phyloP scores from a whole-genome alignment of 2,329 filamentous ascomycete species.

The Penicillium thymicola region DNA sequence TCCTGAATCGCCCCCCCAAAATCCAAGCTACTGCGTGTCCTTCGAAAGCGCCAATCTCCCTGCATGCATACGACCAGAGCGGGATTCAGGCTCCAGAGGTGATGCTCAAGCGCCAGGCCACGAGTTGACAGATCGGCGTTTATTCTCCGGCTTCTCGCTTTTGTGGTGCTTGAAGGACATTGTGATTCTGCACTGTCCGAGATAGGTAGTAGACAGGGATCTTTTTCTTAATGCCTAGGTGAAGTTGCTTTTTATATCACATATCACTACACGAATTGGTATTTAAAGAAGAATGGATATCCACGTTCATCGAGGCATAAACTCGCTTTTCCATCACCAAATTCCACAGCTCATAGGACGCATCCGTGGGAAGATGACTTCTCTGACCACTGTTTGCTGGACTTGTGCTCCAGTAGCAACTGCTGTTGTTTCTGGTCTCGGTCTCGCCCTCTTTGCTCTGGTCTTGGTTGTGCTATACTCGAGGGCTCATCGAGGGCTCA shows the following conservation, averaged over 20 bases:
- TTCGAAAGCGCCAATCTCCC: conserved; percentile 5
- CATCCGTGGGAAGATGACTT: neutral
- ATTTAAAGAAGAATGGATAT: neutral
- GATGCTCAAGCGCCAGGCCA: neutral
- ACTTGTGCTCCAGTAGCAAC: too few species aligned
- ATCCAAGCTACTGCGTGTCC: conserved; percentile 15
- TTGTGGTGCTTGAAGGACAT: neutral
- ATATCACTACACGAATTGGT: neutral
- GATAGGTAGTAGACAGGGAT: neutral
- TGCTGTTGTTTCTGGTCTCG: neutral
- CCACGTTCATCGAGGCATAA: neutral
- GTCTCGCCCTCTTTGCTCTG: neutral
- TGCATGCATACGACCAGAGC: conserved; percentile 13
- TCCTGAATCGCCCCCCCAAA: conserved; percentile 11
- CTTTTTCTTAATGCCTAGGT: too few species aligned
- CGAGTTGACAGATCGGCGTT: neutral
- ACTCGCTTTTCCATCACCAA: too few species aligned
- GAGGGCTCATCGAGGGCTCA: neutral
- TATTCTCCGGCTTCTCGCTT: neutral
- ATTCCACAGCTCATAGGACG: neutral
- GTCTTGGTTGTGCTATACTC: neutral
- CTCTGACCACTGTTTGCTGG: neutral
- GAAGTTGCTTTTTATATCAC: neutral
- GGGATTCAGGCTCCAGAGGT: conserved; percentile 1
- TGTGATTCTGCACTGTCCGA: neutral